Evolutionary conservation across 768 basidiomycete species (phyloP).

Genomic region (Tricholoma saponaceum): DNA sequence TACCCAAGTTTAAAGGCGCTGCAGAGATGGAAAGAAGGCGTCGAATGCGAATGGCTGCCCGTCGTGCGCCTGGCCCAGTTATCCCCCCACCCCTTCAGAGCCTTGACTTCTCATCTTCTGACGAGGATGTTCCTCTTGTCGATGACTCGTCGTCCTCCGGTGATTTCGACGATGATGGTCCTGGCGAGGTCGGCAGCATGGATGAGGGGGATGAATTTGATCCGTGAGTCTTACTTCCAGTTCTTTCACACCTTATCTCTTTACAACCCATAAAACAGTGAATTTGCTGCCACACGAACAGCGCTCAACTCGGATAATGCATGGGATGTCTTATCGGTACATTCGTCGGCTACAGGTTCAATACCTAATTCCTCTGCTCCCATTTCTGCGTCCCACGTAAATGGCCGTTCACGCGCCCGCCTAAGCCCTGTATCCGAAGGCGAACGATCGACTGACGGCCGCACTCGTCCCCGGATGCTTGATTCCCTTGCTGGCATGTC

Average conservation of each 20-base stretch:
- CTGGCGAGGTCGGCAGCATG: conserved; percentile 43
- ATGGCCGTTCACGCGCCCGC: conserved; percentile 38
- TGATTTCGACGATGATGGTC: conserved; percentile 45
- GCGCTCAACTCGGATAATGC: conserved; percentile 53
- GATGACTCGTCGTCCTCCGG: conserved; percentile 47
- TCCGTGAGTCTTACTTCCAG: conserved; percentile 46
- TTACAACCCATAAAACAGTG: conserved; percentile 32
- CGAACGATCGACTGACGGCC: conserved; percentile 21
- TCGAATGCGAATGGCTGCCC: conserved; percentile 60
- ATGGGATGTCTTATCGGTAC: conserved; percentile 58
- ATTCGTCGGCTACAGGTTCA: conserved; percentile 51
- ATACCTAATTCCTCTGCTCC: conserved; percentile 51
- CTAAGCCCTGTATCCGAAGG: conserved; percentile 66
- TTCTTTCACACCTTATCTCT: not conserved
- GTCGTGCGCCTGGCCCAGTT: conserved; percentile 39
- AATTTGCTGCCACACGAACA: conserved; percentile 62
- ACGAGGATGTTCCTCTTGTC: conserved; percentile 41
- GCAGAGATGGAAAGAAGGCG: conserved; percentile 84
- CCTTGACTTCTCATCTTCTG: conserved; percentile 53
- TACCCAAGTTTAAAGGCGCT: conserved; percentile 77
- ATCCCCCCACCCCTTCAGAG: conserved; percentile 31
- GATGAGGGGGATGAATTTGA: conserved; percentile 77
- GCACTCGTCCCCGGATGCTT: conserved; percentile 9
- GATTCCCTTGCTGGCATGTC: conserved; percentile 36
- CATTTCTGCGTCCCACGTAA: conserved; percentile 40